These are phyloP conservation scores for Penicillium pulvis DNA, from an alignment of 495 filamentous ascomycete species.

Conservation along the genomic window DNA sequence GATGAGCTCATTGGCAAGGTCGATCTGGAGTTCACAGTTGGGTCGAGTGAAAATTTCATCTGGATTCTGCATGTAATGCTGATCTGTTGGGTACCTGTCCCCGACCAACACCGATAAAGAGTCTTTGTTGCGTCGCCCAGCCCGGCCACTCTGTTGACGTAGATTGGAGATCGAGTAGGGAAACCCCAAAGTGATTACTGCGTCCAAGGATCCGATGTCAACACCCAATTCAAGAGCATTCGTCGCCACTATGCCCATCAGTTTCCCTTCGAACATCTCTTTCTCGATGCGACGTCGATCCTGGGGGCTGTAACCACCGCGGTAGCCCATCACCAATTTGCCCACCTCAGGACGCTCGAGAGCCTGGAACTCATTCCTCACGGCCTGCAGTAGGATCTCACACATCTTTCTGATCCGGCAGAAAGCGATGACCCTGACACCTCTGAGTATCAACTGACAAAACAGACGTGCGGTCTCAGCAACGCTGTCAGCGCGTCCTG, in stretches of 20 bases:
- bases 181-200: conserved; percentile 91
- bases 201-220: conserved; percentile 94
- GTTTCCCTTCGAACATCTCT: conserved; percentile 95
- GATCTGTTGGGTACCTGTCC: conserved; percentile 90
- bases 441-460: conserved; percentile 84
- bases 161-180: conserved; percentile 94
- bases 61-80: conserved; percentile 96
- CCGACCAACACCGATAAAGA: conserved; percentile 89
- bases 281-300: conserved; percentile 87
- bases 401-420: conserved; percentile 85
- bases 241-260: conserved; percentile 92
- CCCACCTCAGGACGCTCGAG: conserved; percentile 75
- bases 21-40: conserved; percentile 85
- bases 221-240: conserved; percentile 92
- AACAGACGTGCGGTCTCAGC: conserved; percentile 86
- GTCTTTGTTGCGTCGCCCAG: conserved; percentile 91
- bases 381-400: conserved; percentile 79
- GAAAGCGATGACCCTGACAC: conserved; percentile 93
- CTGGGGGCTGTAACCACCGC: conserved; percentile 94
- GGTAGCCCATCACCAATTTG: conserved; percentile 88
- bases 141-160: conserved; percentile 91
- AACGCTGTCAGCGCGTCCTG: conserved; percentile 80
- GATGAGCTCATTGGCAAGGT: conserved; percentile 87
- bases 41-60: conserved; percentile 95
- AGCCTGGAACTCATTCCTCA: conserved; percentile 71